Base-by-base conservation (phyloP, 2,329 filamentous ascomycete species). In the Alternaria sp. region DNA sequence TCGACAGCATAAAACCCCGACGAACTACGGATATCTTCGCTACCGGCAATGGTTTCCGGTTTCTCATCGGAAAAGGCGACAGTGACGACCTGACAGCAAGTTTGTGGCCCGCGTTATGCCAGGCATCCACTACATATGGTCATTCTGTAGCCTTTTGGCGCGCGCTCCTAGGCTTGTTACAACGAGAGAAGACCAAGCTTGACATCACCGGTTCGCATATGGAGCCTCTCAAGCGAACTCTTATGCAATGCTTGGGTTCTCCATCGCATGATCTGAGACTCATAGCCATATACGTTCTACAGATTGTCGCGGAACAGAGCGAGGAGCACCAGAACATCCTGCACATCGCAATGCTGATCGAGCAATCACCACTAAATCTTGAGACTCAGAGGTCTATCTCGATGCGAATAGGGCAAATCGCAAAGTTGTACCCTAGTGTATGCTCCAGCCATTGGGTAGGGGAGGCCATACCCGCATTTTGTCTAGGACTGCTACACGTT, bases 401-500 rank as follows among this genome's bases (percentile, higher is more conserved):
- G 2, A 96, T 97, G 86, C 89, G 94, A 64, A 86, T 97, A 55
- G 90, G 94, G 48, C 93, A 92, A 71, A 84, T 97, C 44, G 90
- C 85, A 2, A 80, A 85, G 16, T 76, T 84, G 20, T 97, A 95
- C 74, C 80, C 85, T 6, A 82, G 85, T 25, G 74, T 90, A 10
- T 81, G 83, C 41, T 81, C 86, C 2, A 84, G 86, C 38, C 86
- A 86, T 2, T 92, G 90, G 87, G 81, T 96, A 65, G 84, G 86
- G 60, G 85, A 86, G 69, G 88, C 93, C 7, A 85, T 98, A 30
- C 92, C 94, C 0, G 85, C 87, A 0, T 98, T 94, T 72, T 89
- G 93, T 70, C 97, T 97, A 70, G 95, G 95, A 50, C 86, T 97
- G 79, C 85, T 98, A 61, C 95, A 94, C 0, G 89, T 97, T 50